A percentile compares a stretch with the other conserved stretches of the same genome.
These are phyloP conservation scores for Trapa bicornis DNA, from an alignment of 345 rosid genomes.

Conservation along the genomic window DNA sequence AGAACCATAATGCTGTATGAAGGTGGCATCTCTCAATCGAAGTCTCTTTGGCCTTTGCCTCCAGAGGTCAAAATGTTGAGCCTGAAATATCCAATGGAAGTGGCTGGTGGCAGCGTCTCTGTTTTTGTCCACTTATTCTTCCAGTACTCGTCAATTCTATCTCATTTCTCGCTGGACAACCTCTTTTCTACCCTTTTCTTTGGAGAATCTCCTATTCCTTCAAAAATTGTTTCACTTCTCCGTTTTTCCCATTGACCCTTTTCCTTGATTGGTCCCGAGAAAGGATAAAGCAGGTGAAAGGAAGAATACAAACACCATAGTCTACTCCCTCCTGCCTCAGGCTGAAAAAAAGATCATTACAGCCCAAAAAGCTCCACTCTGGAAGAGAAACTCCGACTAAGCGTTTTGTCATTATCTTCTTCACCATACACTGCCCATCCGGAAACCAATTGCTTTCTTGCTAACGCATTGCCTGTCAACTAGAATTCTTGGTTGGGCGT, in stretches of 20 bases:
- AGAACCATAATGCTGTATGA: background rate
- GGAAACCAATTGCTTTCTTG: background rate
- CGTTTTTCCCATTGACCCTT: background rate
- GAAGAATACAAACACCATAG: background rate
- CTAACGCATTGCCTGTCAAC: background rate
- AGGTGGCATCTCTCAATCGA: background rate
- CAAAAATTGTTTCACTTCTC: background rate
- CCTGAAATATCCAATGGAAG: background rate
- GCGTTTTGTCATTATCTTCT: background rate
- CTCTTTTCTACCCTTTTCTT: background rate
- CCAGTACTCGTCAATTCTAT: background rate
- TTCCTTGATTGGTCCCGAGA: background rate
- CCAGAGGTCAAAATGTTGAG: background rate
- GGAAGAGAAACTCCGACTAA: background rate
- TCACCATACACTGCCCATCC: background rate
- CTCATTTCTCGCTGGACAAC: background rate
- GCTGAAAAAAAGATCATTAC: background rate
- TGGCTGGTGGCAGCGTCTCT: too few relatives aligned
- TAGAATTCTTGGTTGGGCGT: background rate
- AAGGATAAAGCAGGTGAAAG: background rate
- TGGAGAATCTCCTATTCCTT: background rate
- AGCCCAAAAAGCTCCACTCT: background rate
- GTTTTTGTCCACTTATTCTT: background rate
- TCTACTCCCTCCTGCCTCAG: background rate
- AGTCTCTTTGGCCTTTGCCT: background rate